A percentile compares a stretch with the other conserved stretches of the same genome.
Evolutionary conservation across 2,329 filamentous ascomycete genomes (phyloP).

Genomic region (Pseudocercospora eumusae): DNA sequence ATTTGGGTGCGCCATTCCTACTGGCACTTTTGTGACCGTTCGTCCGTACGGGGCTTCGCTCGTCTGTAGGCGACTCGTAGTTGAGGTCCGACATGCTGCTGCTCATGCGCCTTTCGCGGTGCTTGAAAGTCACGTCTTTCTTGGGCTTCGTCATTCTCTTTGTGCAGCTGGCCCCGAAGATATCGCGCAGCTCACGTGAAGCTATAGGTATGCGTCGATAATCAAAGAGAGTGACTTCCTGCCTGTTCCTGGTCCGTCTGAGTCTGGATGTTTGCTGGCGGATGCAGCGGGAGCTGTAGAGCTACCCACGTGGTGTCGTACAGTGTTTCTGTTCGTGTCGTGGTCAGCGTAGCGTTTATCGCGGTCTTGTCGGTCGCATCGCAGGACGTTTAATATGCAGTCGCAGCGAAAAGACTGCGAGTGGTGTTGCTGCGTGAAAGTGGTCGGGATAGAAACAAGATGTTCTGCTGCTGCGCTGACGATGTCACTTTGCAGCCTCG

Average conservation of each 20-base stretch:
- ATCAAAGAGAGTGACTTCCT: neutral
- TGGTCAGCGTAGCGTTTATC: neutral
- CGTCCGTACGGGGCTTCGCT: slow-evolving; percentile 31
- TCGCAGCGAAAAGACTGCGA: neutral
- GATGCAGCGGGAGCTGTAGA: neutral
- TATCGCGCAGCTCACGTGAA: neutral
- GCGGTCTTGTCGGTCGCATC: slow-evolving; percentile 1
- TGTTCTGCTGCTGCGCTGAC: neutral
- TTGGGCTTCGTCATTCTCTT: slow-evolving; percentile 54
- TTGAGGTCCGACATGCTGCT: slow-evolving; percentile 62
- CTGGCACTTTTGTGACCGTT: slow-evolving; percentile 57
- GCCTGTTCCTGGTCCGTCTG: neutral
- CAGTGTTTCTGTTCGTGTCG: neutral
- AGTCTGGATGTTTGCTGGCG: neutral
- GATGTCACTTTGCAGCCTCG: neutral
- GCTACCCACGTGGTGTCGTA: neutral
- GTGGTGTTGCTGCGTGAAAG: neutral
- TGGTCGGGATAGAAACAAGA: neutral
- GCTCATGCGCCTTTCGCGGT: slow-evolving; percentile 57
- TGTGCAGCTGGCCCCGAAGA: neutral
- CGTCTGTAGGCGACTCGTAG: slow-evolving; percentile 34
- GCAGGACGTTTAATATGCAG: neutral
- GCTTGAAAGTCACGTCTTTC: slow-evolving; percentile 63
- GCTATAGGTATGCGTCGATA: neutral
- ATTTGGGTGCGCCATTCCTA: slow-evolving; percentile 43